phyloP scores from a whole-genome alignment of 2,329 filamentous ascomycete genomes.

The Verticillium dahliae region DNA sequence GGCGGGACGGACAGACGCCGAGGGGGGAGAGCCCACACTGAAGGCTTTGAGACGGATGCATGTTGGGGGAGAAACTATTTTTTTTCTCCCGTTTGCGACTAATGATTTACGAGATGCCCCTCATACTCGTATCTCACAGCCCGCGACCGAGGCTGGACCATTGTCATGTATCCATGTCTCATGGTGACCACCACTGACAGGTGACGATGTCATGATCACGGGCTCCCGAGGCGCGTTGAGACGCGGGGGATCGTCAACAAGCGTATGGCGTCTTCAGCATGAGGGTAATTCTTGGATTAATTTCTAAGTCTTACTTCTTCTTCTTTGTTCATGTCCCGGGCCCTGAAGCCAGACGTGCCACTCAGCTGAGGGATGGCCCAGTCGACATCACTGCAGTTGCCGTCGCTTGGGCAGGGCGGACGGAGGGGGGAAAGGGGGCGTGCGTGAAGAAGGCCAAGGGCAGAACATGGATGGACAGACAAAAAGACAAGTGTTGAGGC shows the following conservation, averaged over 20 bases:
- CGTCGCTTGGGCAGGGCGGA: too few species aligned
- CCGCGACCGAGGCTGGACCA: too few species aligned
- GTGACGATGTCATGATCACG: background rate
- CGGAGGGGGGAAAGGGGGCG: too few species aligned
- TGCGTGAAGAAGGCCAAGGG: background rate
- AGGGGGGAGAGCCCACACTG: background rate
- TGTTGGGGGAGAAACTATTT: too few species aligned
- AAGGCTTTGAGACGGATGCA: too few species aligned
- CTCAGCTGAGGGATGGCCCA: too few species aligned
- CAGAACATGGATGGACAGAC: background rate
- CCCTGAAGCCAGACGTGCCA: too few species aligned
- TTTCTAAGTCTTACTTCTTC: background rate
- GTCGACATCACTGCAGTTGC: too few species aligned
- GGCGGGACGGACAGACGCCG: background rate
- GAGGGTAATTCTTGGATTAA: background rate
- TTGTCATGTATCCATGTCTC: background rate
- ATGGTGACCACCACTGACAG: background rate
- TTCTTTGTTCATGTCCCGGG: too few species aligned
- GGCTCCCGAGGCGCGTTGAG: background rate
- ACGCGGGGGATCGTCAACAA: background rate
- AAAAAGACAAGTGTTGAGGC: background rate
- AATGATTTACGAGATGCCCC: background rate
- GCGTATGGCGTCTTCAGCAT: background rate
- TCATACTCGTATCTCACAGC: background rate
- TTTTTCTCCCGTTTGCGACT: background rate